These are phyloP conservation scores for Populus hybrid DNA, from an alignment of 441 rosid genomes.

Conservation along the genomic window DNA sequence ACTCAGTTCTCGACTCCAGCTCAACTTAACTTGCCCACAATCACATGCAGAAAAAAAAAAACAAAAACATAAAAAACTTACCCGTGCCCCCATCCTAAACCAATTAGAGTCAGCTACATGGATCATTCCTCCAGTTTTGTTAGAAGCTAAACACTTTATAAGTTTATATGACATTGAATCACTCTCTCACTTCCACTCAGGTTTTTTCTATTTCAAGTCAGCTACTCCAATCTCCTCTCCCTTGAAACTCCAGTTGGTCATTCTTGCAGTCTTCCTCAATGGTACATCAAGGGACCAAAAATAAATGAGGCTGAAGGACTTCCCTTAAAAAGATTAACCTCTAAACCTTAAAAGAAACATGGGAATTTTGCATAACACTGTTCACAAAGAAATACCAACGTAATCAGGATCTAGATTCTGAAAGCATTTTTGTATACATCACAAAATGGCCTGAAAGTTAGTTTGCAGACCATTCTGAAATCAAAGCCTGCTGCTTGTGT, in stretches of 20 bases:
- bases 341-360: not conserved
- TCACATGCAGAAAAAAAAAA: no score
- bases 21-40: not conserved
- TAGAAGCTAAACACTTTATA: not conserved
- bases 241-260: no score
- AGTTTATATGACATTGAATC: not conserved
- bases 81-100: not conserved
- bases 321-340: not conserved
- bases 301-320: not conserved
- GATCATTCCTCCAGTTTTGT: not conserved
- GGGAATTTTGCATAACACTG: not conserved
- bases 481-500: not conserved
- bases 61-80: no score
- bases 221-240: not conserved
- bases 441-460: not conserved
- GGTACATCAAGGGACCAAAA: no score
- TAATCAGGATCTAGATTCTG: not conserved
- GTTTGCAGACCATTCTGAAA: not conserved
- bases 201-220: not conserved
- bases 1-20: not conserved
- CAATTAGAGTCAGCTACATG: not conserved
- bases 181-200: not conserved
- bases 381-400: not conserved
- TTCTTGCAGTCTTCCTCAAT: no score
- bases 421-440: not conserved